Percentiles rank a stretch among this genome's conserved stretches.
Conservation (phyloP, 1,284 basidiomycete species). For the Quambalaria eucalypti region DNA sequence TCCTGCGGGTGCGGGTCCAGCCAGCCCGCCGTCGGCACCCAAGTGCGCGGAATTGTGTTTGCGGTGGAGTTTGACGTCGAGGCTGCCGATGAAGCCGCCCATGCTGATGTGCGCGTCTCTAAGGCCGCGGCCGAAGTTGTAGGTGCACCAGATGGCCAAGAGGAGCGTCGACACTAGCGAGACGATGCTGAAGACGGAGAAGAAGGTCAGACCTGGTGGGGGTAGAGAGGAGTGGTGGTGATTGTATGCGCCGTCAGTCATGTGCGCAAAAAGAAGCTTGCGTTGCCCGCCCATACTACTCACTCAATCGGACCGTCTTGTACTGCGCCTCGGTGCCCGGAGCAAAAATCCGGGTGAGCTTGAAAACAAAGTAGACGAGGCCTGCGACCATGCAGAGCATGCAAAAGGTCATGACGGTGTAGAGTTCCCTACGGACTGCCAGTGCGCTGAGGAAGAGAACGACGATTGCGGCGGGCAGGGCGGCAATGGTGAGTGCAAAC, state of each 20-base stretch:
- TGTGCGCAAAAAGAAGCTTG: neutral
- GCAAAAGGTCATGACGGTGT: conserved; percentile 26
- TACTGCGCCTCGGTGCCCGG: conserved; percentile 23
- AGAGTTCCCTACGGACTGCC: conserved; percentile 25
- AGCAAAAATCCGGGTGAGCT: conserved; percentile 27
- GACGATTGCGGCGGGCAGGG: conserved; percentile 26
- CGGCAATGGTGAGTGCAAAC: conserved; percentile 34
- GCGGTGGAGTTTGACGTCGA: neutral
- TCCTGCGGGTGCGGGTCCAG: too few relatives aligned
- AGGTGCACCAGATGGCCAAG: conserved; percentile 25
- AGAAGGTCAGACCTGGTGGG: conserved; percentile 21
- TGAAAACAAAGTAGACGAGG: conserved; percentile 20
- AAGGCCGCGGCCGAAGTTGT: conserved; percentile 31
- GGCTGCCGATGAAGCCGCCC: conserved; percentile 6
- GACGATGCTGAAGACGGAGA: conserved; percentile 25
- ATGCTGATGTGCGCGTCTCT: conserved; percentile 28
- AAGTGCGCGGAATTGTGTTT: too few relatives aligned
- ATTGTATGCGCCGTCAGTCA: too few relatives aligned
- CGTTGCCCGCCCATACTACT: neutral
- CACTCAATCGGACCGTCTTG: conserved; percentile 22
- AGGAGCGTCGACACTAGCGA: conserved; percentile 17
- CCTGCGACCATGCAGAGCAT: conserved; percentile 25
- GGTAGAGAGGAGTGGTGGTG: neutral
- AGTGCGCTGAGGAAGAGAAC: conserved; percentile 26
- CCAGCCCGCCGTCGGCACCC: too few relatives aligned